These are phyloP conservation scores for Aureobasidium sp. DNA, from an alignment of 2,329 filamentous ascomycete genomes.

Conservation along the genomic window DNA sequence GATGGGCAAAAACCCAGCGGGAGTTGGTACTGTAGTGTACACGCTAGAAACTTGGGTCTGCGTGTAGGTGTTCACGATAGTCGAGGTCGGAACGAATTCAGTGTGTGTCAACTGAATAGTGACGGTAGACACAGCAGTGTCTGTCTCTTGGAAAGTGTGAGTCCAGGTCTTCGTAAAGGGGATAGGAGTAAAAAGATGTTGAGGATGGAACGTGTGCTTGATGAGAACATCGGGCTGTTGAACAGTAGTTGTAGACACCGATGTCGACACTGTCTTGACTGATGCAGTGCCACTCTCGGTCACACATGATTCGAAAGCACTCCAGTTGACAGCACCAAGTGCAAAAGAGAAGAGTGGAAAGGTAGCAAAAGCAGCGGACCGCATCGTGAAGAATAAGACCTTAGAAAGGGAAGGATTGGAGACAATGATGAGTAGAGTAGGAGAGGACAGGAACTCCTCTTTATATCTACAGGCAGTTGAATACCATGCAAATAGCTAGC, in stretches of 20 bases:
- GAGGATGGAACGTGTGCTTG: constrained; percentile 9
- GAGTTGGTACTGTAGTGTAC: constrained; percentile 3
- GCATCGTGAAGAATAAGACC: neutral
- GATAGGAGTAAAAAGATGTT: neutral
- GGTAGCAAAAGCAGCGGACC: neutral
- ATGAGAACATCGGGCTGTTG: constrained; percentile 6
- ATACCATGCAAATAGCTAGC: neutral
- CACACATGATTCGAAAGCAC: constrained; percentile 10
- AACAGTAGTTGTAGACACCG: neutral
- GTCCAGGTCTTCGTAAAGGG: constrained; percentile 9
- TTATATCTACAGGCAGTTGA: neutral
- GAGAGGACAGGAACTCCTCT: neutral
- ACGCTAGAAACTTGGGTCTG: constrained; percentile 3
- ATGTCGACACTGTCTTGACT: constrained; percentile 3
- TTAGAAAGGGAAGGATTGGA: neutral
- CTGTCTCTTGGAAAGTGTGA: neutral
- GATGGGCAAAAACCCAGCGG: neutral
- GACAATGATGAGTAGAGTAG: neutral
- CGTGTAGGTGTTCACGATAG: neutral
- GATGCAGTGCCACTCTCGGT: constrained; percentile 2
- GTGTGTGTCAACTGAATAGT: neutral
- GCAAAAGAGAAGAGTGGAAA: constrained; percentile 11
- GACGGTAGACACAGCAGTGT: constrained; percentile 8
- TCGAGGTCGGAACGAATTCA: neutral
- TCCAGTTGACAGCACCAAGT: constrained; percentile 11